These are phyloP conservation scores for Aurantiochytrium sp. DNA, from an alignment of 108 stramenopile genomes.

Conservation along the genomic window DNA sequence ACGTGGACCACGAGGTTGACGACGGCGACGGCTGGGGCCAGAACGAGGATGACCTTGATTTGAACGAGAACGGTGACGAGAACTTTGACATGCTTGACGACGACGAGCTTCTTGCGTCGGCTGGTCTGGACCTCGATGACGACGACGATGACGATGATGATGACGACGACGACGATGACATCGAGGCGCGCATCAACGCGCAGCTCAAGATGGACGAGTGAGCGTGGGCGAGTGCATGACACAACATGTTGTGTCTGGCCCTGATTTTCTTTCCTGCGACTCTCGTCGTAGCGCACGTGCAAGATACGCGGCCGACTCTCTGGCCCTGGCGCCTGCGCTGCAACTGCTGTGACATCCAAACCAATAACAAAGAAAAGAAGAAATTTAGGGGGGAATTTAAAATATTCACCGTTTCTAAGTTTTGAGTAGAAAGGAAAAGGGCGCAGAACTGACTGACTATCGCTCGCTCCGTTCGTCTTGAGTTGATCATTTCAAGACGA, in stretches of 20 bases:
- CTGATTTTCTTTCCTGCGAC: too few species aligned
- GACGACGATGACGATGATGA: slow-evolving; percentile 6
- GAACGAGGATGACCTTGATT: neutral
- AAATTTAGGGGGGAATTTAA: too few species aligned
- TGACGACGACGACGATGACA: neutral
- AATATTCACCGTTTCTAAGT: too few species aligned
- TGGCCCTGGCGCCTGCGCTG: too few species aligned
- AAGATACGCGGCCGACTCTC: too few species aligned
- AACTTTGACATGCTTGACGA: slow-evolving; percentile 18
- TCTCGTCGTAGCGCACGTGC: too few species aligned
- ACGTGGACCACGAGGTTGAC: neutral
- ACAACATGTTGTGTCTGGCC: too few species aligned
- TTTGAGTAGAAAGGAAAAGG: too few species aligned
- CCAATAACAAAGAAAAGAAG: too few species aligned
- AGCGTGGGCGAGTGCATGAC: too few species aligned
- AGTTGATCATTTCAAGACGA: neutral
- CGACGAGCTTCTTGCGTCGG: neutral
- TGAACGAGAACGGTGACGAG: neutral
- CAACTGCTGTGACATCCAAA: too few species aligned
- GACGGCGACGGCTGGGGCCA: neutral
- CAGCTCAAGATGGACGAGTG: neutral
- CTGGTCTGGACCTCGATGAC: neutral
- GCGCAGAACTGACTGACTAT: too few species aligned
- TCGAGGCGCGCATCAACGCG: neutral
- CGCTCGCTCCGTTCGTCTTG: neutral